These are phyloP conservation scores for Cubamyces lactineus DNA, from an alignment of 768 basidiomycete genomes.

Conservation along the genomic window DNA sequence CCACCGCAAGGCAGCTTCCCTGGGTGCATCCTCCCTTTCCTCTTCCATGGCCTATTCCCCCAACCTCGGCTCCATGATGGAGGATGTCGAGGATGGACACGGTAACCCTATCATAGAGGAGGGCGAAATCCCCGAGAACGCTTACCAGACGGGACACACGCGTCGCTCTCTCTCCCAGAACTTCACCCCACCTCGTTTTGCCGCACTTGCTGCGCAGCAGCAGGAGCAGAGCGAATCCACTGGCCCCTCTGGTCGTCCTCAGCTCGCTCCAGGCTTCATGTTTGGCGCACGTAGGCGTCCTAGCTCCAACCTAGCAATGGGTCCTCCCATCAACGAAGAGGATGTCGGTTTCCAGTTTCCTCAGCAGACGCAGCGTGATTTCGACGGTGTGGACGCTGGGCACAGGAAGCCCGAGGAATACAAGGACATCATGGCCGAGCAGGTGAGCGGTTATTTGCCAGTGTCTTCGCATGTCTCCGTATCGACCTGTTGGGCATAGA, in stretches of 20 bases:
- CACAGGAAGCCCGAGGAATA: conserved; percentile 62
- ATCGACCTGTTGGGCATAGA: conserved; percentile 44
- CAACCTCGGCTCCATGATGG: conserved; percentile 81
- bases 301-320: conserved; percentile 52
- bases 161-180: conserved; percentile 79
- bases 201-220: conserved; percentile 74
- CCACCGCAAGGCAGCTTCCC: conserved; percentile 82
- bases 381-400: conserved; percentile 34
- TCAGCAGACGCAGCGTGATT: conserved; percentile 51
- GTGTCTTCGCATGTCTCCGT: neutral
- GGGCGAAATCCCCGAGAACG: conserved; percentile 72
- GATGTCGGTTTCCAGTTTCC: conserved; percentile 84
- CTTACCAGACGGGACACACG: conserved; percentile 60
- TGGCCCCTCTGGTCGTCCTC: conserved; percentile 81
- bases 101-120: conserved; percentile 60
- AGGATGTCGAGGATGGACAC: conserved; percentile 71
- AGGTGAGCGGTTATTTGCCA: conserved; percentile 54
- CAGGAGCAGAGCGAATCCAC: conserved; percentile 59
- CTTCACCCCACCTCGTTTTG: conserved; percentile 89
- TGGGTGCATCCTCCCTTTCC: conserved; percentile 61
- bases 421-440: conserved; percentile 94
- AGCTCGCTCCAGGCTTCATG: conserved; percentile 90
- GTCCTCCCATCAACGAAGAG: conserved; percentile 79
- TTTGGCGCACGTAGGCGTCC: conserved; percentile 68
- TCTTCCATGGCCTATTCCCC: conserved; percentile 77